These are phyloP conservation scores for Elsinoe necatrix DNA, from an alignment of 2,329 filamentous ascomycete species.

Conservation along the genomic window DNA sequence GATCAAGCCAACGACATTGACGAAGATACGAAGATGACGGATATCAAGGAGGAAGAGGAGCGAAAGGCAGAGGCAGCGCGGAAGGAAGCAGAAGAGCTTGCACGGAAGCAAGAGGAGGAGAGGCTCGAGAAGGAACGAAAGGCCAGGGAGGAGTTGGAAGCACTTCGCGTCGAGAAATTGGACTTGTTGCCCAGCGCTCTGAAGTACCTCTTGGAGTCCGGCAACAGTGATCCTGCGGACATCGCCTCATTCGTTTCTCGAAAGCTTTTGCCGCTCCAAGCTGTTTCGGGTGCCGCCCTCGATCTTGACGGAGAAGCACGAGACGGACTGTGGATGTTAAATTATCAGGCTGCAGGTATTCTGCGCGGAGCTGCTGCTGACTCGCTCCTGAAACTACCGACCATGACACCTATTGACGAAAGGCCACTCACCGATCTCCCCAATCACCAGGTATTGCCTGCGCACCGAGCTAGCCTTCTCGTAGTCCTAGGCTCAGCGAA, in stretches of 20 bases:
- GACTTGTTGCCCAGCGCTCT: conserved; percentile 18
- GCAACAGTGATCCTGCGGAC: conserved; percentile 1
- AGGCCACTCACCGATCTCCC: background rate
- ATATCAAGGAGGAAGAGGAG: conserved; percentile 20
- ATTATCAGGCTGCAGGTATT: conserved; percentile 19
- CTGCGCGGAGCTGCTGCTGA: conserved; percentile 15
- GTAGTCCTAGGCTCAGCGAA: conserved; percentile 1
- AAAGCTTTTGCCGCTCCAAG: conserved; percentile 19
- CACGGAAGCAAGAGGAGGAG: conserved; percentile 18
- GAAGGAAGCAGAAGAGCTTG: conserved; percentile 22
- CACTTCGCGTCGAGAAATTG: conserved; percentile 17
- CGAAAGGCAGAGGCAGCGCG: conserved; percentile 23
- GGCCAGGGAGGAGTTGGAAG: conserved; percentile 22
- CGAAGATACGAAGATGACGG: conserved; percentile 15
- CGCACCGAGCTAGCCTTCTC: background rate
- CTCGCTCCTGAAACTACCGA: conserved; percentile 14
- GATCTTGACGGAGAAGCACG: background rate
- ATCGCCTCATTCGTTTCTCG: conserved; percentile 14
- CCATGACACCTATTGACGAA: background rate
- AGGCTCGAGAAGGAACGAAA: conserved; percentile 20
- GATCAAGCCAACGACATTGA: conserved; percentile 18
- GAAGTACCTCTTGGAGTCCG: conserved; percentile 8
- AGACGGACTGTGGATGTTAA: conserved; percentile 20
- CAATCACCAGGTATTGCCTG: background rate
- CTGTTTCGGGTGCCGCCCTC: conserved; percentile 17